phyloP scores from a whole-genome alignment of 352 stramenopile genomes.

The Globisporangium solare region DNA sequence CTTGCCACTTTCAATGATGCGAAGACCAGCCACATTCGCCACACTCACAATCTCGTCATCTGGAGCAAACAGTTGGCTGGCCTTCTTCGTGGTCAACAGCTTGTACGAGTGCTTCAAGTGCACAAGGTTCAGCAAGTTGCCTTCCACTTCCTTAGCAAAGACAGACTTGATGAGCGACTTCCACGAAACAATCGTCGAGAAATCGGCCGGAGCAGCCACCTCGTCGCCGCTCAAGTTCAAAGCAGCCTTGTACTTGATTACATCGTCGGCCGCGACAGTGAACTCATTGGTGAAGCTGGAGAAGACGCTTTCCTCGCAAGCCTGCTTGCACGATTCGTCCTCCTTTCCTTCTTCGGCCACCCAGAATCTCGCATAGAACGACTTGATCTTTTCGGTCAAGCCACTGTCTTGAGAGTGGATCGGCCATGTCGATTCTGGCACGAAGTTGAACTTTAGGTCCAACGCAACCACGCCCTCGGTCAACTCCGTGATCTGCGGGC shows the following conservation, averaged over 20 bases:
- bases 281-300: conserved; percentile 64
- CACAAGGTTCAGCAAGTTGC: conserved; percentile 79
- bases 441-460: conserved; percentile 51
- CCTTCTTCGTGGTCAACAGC: conserved; percentile 30
- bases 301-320: conserved; percentile 55
- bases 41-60: conserved; percentile 73
- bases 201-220: conserved; percentile 51
- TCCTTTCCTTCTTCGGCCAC: conserved; percentile 57
- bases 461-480: conserved; percentile 37
- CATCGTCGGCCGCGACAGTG: conserved; percentile 46
- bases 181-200: conserved; percentile 78
- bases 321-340: conserved; percentile 46
- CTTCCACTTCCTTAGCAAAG: conserved; percentile 76
- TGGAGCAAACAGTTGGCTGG: conserved; percentile 37
- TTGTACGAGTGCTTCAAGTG: conserved; percentile 86
- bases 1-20: conserved; percentile 78
- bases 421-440: conserved; percentile 36
- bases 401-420: conserved; percentile 42
- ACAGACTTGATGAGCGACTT: conserved; percentile 79
- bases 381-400: conserved; percentile 52
- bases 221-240: conserved; percentile 34
- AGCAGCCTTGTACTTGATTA: conserved; percentile 53
- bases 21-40: conserved; percentile 63
- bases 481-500: conserved; percentile 49
- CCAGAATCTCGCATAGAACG: conserved; percentile 78